Percentiles rank a stretch among this genome's conserved stretches.
phyloP scores from a whole-genome alignment of 305 asterid species.

The Rubia balearica region DNA sequence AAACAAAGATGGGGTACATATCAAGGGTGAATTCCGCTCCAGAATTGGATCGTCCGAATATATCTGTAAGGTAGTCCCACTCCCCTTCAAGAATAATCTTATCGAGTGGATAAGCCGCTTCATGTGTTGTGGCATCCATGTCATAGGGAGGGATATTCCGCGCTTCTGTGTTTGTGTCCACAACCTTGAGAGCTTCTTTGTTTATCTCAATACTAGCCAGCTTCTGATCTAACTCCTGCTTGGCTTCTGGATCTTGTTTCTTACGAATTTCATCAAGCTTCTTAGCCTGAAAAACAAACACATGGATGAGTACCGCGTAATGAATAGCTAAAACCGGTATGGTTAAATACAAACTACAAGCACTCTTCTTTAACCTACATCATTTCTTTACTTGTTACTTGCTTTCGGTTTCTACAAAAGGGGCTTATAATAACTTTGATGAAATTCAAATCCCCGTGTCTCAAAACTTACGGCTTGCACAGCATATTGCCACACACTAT shows the following conservation, averaged over 20 bases:
- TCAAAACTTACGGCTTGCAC: not conserved
- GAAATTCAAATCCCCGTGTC: not conserved
- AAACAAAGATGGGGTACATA: constrained; percentile 67
- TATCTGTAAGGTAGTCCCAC: constrained; percentile 71
- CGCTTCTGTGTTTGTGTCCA: constrained; percentile 22
- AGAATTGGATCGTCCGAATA: constrained; percentile 33
- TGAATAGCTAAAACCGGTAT: not conserved
- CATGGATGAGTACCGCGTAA: not conserved
- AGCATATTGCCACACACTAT: not conserved
- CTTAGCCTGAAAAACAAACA: constrained; percentile 34
- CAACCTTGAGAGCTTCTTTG: constrained; percentile 46
- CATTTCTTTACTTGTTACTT: not conserved
- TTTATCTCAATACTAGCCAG: constrained; percentile 36
- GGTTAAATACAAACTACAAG: not conserved
- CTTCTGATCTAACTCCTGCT: constrained; percentile 35
- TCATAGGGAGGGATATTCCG: constrained; percentile 65
- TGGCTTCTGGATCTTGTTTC: constrained; percentile 37
- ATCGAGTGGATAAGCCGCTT: constrained; percentile 74
- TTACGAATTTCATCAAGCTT: constrained; percentile 37
- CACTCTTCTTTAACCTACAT: not conserved
- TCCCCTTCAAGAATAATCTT: constrained; percentile 71
- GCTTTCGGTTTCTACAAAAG: not conserved
- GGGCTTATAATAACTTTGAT: too few relatives aligned
- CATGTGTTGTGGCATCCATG: constrained; percentile 51
- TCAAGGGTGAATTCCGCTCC: constrained; percentile 32